These are phyloP conservation scores for Gossypium davidsonii DNA, from an alignment of 441 rosid species.

Conservation along the genomic window DNA sequence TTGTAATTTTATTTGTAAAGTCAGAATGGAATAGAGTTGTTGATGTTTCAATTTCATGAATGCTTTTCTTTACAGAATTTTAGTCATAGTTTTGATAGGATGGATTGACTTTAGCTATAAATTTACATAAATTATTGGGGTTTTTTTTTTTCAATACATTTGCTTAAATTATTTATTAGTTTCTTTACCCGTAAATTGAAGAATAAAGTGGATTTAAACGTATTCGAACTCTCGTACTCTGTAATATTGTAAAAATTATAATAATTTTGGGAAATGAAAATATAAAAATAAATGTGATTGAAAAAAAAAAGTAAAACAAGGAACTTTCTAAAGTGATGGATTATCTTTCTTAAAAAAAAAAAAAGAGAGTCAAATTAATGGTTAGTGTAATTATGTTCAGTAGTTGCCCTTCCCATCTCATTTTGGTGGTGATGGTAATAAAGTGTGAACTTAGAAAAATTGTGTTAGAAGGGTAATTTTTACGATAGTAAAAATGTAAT, in stretches of 20 bases:
- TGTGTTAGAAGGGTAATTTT: too few species aligned
- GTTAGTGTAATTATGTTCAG: neutral
- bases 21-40: neutral
- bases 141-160: too few species aligned
- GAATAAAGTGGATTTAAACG: too few species aligned
- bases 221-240: fast-evolving
- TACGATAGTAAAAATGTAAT: too few species aligned
- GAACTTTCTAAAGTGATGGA: neutral
- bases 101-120: neutral
- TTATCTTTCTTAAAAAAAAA: neutral
- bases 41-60: neutral
- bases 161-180: too few species aligned
- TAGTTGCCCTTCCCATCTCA: neutral
- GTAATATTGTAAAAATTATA: too few species aligned
- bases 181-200: too few species aligned
- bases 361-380: too few species aligned
- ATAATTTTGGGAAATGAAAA: neutral
- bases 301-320: neutral
- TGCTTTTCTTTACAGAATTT: too few species aligned
- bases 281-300: neutral
- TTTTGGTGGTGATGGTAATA: neutral
- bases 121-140: neutral
- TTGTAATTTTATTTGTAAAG: too few species aligned
- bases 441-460: too few species aligned
- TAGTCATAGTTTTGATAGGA: neutral